Percentiles rank a stretch among this genome's conserved stretches.
These are phyloP conservation scores for Passiflora organensis DNA, from an alignment of 345 rosid species.

Conservation along the genomic window DNA sequence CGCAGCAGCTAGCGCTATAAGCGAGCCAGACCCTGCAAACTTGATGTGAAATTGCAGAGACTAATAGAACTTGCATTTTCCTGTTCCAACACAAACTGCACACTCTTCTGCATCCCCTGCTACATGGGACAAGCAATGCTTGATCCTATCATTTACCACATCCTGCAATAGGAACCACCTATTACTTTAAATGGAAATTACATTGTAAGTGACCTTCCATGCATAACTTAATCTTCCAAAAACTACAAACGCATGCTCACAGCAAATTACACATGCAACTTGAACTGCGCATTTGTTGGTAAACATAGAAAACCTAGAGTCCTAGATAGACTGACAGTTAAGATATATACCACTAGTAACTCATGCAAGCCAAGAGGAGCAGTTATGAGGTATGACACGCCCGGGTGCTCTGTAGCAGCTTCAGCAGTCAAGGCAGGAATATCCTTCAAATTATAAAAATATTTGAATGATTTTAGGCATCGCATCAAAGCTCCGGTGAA, in stretches of 20 bases:
- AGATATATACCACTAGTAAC: slow-evolving; percentile 65
- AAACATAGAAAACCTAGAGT: no score
- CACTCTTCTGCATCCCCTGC: slow-evolving; percentile 75
- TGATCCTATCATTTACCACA: slow-evolving; percentile 73
- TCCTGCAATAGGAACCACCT: slow-evolving; percentile 38
- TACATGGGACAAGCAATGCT: slow-evolving; percentile 66
- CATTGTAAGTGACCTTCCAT: no score
- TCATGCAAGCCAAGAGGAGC: slow-evolving; percentile 90
- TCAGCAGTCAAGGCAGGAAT: slow-evolving; percentile 80
- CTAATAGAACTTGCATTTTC: slow-evolving; percentile 69
- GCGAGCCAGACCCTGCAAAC: not conserved
- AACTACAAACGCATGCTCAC: no score
- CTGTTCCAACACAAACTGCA: slow-evolving; percentile 71
- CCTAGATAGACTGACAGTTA: no score
- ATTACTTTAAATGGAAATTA: no score
- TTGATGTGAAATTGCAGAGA: slow-evolving; percentile 1
- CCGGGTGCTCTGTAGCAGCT: slow-evolving; percentile 84
- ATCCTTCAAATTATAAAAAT: slow-evolving; percentile 40
- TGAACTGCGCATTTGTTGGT: no score
- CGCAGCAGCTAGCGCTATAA: not conserved
- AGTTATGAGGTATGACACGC: slow-evolving; percentile 58
- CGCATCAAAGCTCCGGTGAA: not conserved
- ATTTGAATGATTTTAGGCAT: not conserved
- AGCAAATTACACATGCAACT: no score
- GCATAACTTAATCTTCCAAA: no score